Evolutionary conservation across 257 asterid species (phyloP), one percentile per base, ranked within the genome.

Genomic region (Anisodus acutangulus): DNA sequence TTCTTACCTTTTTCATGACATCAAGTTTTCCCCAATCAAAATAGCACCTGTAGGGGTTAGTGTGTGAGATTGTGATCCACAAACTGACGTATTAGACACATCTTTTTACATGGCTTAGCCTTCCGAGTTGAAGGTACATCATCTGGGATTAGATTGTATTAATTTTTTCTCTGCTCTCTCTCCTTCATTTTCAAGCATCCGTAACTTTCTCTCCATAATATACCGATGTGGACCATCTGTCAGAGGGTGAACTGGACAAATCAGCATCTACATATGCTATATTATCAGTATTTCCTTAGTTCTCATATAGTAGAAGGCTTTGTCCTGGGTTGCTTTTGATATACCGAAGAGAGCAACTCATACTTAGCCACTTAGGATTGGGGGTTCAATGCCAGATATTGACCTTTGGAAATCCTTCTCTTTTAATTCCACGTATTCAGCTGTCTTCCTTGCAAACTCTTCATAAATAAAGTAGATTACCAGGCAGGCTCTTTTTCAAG

Each of bases 231-330:
- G 12, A 68, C 76, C 76, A 68, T 68, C 49, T 37, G 76, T 37
- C 7, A 68, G 76, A 68, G 76, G 76, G 51, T 67, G 51, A 6
- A 35, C 76, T 67, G 76, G 76, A 35, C 3, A 68, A 67, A 37
- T 68, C 76, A 35, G 13, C 12, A 0, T 68, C 76, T 68, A 43
- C 45, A 9, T 68, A 37, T 68, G 51, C 76, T 37, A 67, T 16
- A 68, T 37, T 37, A 37, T 68, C 51, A 68, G 51, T 37, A 12
- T 37, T 15, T 37, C 19, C 76, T 68, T 68, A 37, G 76, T 13
- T 51, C 76, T 68, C 76, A 67, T 37, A 35, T 19, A 67, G 76
- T 31, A 31, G 35, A 15, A 68, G 76, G 76, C 22, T 37, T 68
- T 68, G 51, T 7, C 51, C 51, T 68, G 76, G 51, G 15, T 37